Conservation (phyloP, 2,329 filamentous ascomycete genomes). For the Mycogone perniciosa region DNA sequence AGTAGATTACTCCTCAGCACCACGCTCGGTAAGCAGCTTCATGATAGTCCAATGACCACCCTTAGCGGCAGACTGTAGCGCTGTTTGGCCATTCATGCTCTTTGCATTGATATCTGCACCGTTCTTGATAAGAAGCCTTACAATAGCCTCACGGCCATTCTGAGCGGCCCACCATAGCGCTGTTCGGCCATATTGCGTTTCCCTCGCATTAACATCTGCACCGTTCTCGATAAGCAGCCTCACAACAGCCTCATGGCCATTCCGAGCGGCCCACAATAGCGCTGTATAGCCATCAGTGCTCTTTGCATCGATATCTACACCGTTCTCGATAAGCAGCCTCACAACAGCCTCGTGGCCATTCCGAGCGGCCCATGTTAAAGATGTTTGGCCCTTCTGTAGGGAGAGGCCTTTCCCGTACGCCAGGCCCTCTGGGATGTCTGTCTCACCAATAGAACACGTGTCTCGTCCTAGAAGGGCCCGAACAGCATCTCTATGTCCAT, state of each 20-base stretch:
- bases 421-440: background rate
- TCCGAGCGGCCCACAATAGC: background rate
- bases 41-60: too few relatives aligned
- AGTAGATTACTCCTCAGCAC: too few relatives aligned
- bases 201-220: background rate
- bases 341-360: background rate
- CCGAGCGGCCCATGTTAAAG: background rate
- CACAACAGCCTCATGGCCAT: background rate
- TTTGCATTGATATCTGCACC: slow-evolving; percentile 2
- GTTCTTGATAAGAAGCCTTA: slow-evolving; percentile 6
- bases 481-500: background rate
- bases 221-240: background rate
- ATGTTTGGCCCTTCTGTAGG: background rate
- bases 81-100: background rate
- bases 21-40: too few relatives aligned
- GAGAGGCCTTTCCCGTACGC: background rate
- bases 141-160: background rate
- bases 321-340: background rate
- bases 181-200: background rate
- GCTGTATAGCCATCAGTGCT: background rate
- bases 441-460: background rate
- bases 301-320: background rate
- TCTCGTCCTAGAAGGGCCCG: background rate
- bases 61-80: background rate
- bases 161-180: background rate